Conservation (phyloP, 768 basidiomycete genomes). For the Tricholoma matsutake region DNA sequence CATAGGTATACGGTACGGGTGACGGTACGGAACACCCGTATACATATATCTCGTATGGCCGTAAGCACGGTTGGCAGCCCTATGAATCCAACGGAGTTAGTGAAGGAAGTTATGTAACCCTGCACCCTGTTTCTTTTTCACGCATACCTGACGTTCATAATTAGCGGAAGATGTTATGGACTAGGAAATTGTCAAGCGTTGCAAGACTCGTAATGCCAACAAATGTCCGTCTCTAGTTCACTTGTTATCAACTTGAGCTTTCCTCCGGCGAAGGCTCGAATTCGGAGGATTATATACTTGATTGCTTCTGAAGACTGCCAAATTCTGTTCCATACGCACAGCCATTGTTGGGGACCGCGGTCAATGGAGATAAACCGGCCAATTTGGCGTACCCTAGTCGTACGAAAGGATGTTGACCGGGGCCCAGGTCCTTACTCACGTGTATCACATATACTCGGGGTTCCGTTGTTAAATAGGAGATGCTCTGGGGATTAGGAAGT, state of each 20-base stretch:
- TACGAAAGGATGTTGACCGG: not conserved
- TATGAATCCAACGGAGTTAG: too few species aligned
- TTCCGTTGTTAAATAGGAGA: slow-evolving; percentile 5
- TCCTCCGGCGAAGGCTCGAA: not conserved
- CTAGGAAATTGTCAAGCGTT: slow-evolving; percentile 75
- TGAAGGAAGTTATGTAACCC: slow-evolving; percentile 17
- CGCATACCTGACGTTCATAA: not conserved
- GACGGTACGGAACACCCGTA: too few species aligned
- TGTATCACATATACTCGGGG: slow-evolving; percentile 11
- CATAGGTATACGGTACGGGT: too few species aligned
- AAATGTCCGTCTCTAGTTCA: slow-evolving; percentile 43
- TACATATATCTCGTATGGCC: too few species aligned
- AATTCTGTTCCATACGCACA: not conserved
- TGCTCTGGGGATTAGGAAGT: not conserved
- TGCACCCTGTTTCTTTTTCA: not conserved
- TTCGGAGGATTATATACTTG: not conserved
- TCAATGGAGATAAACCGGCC: not conserved
- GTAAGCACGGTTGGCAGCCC: too few species aligned
- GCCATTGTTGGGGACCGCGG: not conserved
- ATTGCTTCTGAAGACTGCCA: not conserved
- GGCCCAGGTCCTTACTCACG: not conserved
- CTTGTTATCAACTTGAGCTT: not conserved
- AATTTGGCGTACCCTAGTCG: not conserved
- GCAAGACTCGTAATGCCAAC: slow-evolving; percentile 56
- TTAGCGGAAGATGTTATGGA: slow-evolving; percentile 66